Conservation (phyloP, 1,284 basidiomycete species). For the Pholiota adiposa region DNA sequence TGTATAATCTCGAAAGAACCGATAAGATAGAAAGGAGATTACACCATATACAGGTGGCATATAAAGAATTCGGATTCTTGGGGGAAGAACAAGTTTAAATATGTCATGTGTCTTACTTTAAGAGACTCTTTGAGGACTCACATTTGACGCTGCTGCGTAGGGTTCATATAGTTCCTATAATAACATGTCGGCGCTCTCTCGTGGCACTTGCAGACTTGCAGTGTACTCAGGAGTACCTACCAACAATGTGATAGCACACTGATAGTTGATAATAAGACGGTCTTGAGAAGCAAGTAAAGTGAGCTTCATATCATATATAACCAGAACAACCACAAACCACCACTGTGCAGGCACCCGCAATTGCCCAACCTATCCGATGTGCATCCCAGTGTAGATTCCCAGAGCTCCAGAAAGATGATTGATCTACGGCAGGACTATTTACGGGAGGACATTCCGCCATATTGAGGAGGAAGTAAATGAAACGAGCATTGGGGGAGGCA, state of each 20-base stretch:
- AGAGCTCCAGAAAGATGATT: constrained; percentile 34
- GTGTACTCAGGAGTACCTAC: constrained; percentile 40
- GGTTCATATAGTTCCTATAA: constrained; percentile 67
- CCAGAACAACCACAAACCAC: constrained; percentile 48
- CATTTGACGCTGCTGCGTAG: constrained; percentile 78
- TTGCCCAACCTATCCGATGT: constrained; percentile 39
- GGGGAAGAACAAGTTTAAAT: neutral
- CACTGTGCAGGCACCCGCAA: constrained; percentile 42
- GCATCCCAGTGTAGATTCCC: constrained; percentile 34
- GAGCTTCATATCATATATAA: neutral
- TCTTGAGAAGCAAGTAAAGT: constrained; percentile 39
- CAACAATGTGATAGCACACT: constrained; percentile 62
- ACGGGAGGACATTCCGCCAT: constrained; percentile 32
- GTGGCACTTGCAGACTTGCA: too few relatives aligned
- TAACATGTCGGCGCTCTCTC: neutral
- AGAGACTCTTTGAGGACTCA: constrained; percentile 36
- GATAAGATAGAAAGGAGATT: constrained; percentile 87
- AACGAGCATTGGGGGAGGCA: neutral
- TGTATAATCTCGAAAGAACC: constrained; percentile 81
- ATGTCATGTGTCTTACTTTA: neutral
- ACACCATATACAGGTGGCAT: constrained; percentile 85
- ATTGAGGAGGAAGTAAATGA: neutral
- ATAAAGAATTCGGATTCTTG: constrained; percentile 74
- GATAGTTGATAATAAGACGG: constrained; percentile 58
- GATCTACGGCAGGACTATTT: constrained; percentile 29